Evolutionary conservation across 2,329 filamentous ascomycete species (phyloP).

Genomic region (Pestalotiopsis sp.): DNA sequence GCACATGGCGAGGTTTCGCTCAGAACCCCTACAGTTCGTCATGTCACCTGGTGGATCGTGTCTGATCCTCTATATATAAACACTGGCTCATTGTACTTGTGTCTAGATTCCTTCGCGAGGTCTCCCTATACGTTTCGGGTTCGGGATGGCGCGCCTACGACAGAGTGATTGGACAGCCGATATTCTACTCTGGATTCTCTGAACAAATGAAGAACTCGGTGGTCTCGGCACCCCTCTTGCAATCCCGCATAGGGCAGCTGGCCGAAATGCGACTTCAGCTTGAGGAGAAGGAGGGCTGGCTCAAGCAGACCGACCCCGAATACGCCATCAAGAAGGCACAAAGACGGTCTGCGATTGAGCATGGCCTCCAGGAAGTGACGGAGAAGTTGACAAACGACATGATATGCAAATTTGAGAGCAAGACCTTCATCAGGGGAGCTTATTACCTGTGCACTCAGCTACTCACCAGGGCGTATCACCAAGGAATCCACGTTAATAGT

Average conservation of each 20-base stretch:
- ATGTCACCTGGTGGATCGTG: slow-evolving; percentile 30
- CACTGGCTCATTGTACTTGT: slow-evolving; percentile 43
- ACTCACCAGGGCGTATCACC: slow-evolving; percentile 90
- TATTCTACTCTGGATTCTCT: slow-evolving; percentile 90
- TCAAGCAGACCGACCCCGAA: slow-evolving; percentile 59
- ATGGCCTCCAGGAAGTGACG: slow-evolving; percentile 76
- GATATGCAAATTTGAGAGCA: slow-evolving; percentile 99
- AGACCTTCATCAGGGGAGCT: slow-evolving; percentile 85
- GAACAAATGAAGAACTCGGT: slow-evolving; percentile 86
- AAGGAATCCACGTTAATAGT: slow-evolving; percentile 92
- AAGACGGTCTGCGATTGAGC: slow-evolving; percentile 68
- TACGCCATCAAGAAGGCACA: slow-evolving; percentile 55
- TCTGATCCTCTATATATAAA: not conserved
- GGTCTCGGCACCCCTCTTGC: slow-evolving; percentile 75
- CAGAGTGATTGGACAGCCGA: slow-evolving; percentile 83
- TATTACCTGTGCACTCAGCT: slow-evolving; percentile 91
- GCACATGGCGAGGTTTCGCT: slow-evolving; percentile 85
- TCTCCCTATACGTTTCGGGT: slow-evolving; percentile 90
- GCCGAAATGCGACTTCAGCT: slow-evolving; percentile 74
- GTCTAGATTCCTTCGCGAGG: slow-evolving; percentile 77
- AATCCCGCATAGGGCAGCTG: slow-evolving; percentile 73
- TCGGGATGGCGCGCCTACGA: slow-evolving; percentile 97
- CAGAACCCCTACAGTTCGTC: slow-evolving; percentile 57
- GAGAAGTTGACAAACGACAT: slow-evolving; percentile 89
- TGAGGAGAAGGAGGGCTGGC: slow-evolving; percentile 75